These are phyloP conservation scores for Auriculariales sp. DNA, from an alignment of 768 basidiomycete genomes.

Conservation along the genomic window DNA sequence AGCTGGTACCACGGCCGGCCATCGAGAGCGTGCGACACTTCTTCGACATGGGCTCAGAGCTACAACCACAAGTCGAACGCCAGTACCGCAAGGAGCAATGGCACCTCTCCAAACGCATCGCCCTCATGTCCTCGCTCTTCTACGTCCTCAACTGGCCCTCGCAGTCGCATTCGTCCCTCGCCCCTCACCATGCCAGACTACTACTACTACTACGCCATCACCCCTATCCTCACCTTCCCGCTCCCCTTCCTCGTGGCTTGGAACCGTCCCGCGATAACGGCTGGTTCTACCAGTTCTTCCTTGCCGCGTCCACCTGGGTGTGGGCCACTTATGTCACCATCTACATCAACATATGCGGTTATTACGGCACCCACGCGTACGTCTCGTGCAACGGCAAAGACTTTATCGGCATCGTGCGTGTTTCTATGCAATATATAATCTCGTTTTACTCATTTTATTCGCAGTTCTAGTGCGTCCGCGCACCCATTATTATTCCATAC, in stretches of 20 bases:
- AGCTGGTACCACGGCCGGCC: conserved; percentile 41
- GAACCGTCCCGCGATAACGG: conserved; percentile 57
- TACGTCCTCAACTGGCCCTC: conserved; percentile 55
- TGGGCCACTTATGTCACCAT: conserved; percentile 25
- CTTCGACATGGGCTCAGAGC: background rate
- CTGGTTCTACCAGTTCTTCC: conserved; percentile 44
- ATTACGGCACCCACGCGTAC: background rate
- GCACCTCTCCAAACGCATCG: conserved; percentile 26
- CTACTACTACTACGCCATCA: conserved; percentile 46
- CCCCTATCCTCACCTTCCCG: conserved; percentile 46
- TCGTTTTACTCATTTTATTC: background rate
- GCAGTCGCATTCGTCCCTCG: conserved; percentile 35
- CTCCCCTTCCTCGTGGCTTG: conserved; percentile 49
- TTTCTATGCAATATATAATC: background rate
- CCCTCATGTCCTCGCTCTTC: conserved; percentile 49
- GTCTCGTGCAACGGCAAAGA: background rate
- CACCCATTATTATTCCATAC: background rate
- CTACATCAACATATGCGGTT: background rate
- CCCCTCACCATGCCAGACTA: conserved; percentile 37
- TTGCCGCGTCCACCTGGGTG: conserved; percentile 45
- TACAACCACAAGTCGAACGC: conserved; percentile 24
- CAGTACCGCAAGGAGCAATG: conserved; percentile 39
- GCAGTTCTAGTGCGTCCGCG: background rate
- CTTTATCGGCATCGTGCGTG: background rate
- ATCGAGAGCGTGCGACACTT: background rate